Evolutionary conservation across 805 yeast species (phyloP), one percentile per base, ranked within the genome.

Genomic region (Suhomyces prunicola): DNA sequence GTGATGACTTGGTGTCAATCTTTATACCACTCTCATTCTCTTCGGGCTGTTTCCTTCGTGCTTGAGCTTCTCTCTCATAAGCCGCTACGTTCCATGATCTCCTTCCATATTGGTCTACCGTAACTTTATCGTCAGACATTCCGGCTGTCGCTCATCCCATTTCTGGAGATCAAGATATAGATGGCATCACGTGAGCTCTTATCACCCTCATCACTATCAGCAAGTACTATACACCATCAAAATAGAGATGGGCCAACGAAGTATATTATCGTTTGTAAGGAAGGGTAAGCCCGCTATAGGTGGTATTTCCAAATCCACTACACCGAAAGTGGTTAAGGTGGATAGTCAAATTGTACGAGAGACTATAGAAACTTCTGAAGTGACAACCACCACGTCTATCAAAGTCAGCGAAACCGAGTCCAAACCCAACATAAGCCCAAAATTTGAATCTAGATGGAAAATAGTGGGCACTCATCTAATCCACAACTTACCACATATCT

Each of bases 71-170:
- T 46, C 74, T 61, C 0, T 80, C 84, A 59, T 85, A 87, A 31
- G 82, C 87, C 22, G 84, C 85, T 48, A 80, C 81, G 57, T 88
- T 81, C 96, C 96, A 88, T 1, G 85, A 80, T 54, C 84, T 76
- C 54, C 96, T 73, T 0, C 94, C 96, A 66, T 76, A 76, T 54
- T 74, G 80, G 55, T 75, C 80, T 1, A 62, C 61, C 17, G 72
- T 59, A 9, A 59, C 55, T 54, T 69, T 71, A 5, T 61, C 56
- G 9, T 48, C 47, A n/a, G 51, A 48, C 51, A 48, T 48, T n/a
- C 6, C 19, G 24, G 4, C n/a, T 42, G 9, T 17, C 6, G 19
- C 12, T 24, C 15, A 42, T 24, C 3, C 7, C 24, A 39, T 24
- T 9, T 39, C 24, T 13, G 4, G 6, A 19, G n/a, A 19, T 9